Percentiles rank a stretch among this genome's conserved stretches.
Conservation (phyloP, 805 yeast species). For the Metschnikowia aberdeeniae region DNA sequence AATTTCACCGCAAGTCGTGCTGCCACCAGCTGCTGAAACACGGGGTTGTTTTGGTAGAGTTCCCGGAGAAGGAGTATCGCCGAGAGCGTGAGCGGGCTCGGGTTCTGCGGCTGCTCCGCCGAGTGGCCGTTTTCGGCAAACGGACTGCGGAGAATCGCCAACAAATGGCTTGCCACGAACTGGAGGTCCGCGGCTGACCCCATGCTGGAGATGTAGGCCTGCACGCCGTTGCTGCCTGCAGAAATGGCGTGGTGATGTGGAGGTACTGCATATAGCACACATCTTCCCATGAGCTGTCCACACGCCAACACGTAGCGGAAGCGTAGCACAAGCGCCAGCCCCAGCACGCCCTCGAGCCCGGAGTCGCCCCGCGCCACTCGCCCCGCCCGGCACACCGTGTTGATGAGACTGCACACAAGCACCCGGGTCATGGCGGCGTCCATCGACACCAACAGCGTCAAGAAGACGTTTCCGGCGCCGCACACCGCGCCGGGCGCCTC, state of each 20-base stretch:
- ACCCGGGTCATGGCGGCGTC: conserved; percentile 48
- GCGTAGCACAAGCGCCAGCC: conserved; percentile 39
- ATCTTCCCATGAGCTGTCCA: conserved; percentile 56
- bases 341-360: conserved; percentile 34
- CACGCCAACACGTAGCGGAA: conserved; percentile 49
- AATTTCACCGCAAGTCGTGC: conserved; percentile 51
- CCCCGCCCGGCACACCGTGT: conserved; percentile 54
- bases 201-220: conserved; percentile 50
- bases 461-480: conserved; percentile 53
- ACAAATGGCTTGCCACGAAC: conserved; percentile 45
- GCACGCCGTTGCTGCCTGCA: conserved; percentile 34
- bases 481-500: conserved; percentile 37
- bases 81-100: conserved; percentile 49
- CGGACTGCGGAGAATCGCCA: conserved; percentile 30
- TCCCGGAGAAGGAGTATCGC: conserved; percentile 70
- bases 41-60: conserved; percentile 65
- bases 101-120: neutral
- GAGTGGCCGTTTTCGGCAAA: conserved; percentile 1
- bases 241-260: neutral
- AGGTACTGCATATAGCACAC: conserved; percentile 65
- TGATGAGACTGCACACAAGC: conserved; percentile 66
- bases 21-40: conserved; percentile 39
- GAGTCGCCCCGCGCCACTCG: conserved; percentile 36
- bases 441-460: conserved; percentile 50
- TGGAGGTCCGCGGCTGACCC: conserved; percentile 52